Evolutionary conservation across 257 asterid genomes (phyloP), one percentile per base, ranked within the genome.

Genomic region (Nicotiana benthamiana): DNA sequence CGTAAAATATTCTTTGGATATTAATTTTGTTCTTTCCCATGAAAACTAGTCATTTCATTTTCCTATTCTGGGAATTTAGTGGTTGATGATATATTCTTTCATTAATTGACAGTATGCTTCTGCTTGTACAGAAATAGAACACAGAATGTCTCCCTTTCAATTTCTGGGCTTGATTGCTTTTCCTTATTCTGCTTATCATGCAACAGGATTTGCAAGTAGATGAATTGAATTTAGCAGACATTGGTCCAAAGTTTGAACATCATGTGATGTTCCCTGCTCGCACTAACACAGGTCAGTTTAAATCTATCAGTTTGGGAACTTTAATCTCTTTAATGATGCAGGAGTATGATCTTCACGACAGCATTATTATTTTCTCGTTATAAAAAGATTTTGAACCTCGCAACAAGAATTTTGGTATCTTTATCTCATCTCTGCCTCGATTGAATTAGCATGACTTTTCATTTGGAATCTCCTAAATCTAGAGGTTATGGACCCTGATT

Each of bases 191-290:
- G 54, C 83, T 67, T 80, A 75, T 15, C 52, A 53, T 75, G 48
- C 56, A 40, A 62, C 90, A 94, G 97, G 87, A 85, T 80, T 83
- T 94, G 89, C 87, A 84, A 83, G 97, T 94, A n/a, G 96, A 93
- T 83, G 93, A 90, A 82, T 86, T 94, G 67, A 85, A 92, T 60
- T 86, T 94, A 79, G 89, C 93, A 51, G 96, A 87, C 56, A 90
- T 94, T 51, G 98, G 98, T 72, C 97, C 97, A 66, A 94, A 94
- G 76, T 94, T 94, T 82, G 98, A 94, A 82, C 90, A 89, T 80
- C 93, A 93, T 75, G 88, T 26, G 28, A 80, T 89, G 96, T 94
- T 94, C 82, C 98, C 97, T 53, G 93, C 97, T 74, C 94, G 98
- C 84, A 94, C 98, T 80, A 94, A 93, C 88, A 94, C 97, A 80